Evolutionary conservation across 2,329 filamentous ascomycete genomes (phyloP).

Genomic region (Colletotrichum gigasporum): DNA sequence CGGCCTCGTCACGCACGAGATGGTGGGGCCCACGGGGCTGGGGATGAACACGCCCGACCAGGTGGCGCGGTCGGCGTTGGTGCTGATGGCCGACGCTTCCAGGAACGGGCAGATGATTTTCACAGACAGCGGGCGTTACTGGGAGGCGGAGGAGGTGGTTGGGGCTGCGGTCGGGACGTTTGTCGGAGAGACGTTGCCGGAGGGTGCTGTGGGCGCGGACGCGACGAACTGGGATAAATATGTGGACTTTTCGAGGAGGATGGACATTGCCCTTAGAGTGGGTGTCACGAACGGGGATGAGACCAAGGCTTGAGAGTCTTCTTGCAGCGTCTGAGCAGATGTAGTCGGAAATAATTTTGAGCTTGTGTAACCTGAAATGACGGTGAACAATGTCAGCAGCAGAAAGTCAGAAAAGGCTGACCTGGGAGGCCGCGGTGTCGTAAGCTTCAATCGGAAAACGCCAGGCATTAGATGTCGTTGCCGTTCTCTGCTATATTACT

Average conservation of each 20-base stretch:
- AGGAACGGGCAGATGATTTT: not conserved
- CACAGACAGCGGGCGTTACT: not conserved
- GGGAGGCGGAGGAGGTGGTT: not conserved
- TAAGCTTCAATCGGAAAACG: too few relatives aligned
- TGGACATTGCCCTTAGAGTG: not conserved
- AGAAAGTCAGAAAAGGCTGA: too few relatives aligned
- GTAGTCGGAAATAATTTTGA: too few relatives aligned
- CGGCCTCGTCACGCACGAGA: not conserved
- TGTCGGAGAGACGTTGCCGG: not conserved
- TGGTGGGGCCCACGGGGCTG: not conserved
- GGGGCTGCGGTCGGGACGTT: not conserved
- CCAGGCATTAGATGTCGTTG: too few relatives aligned
- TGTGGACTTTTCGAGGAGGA: not conserved
- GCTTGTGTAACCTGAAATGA: too few relatives aligned
- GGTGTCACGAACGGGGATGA: too few relatives aligned
- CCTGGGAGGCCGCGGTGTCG: too few relatives aligned
- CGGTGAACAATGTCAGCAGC: too few relatives aligned
- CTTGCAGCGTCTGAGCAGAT: too few relatives aligned
- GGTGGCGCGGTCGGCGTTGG: not conserved
- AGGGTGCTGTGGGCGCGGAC: not conserved
- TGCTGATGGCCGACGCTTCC: not conserved
- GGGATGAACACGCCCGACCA: not conserved
- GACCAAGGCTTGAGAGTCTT: too few relatives aligned
- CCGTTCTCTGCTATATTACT: too few relatives aligned
- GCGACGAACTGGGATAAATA: not conserved